phyloP scores from a whole-genome alignment of 441 rosid genomes.

The Adansonia madagascariensis region DNA sequence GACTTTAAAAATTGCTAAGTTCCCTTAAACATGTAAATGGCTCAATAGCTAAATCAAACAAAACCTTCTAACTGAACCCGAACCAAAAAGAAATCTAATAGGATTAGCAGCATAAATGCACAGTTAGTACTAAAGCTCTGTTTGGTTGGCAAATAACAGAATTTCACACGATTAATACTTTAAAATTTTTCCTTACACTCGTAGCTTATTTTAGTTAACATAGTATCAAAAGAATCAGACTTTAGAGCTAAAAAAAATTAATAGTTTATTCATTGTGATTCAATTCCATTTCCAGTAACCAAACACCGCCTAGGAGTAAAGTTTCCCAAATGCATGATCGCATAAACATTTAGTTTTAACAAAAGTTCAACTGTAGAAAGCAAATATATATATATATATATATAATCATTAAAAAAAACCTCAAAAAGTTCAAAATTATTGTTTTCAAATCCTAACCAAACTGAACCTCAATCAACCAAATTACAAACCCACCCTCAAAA shows the following conservation, averaged over 20 bases:
- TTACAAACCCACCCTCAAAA: constrained; percentile 17
- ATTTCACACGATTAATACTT: constrained; percentile 11
- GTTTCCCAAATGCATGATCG: constrained; percentile 35
- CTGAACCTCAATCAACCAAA: constrained; percentile 26
- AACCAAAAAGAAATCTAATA: constrained; percentile 15
- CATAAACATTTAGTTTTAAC: constrained; percentile 24
- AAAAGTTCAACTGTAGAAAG: constrained; percentile 1
- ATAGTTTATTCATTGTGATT: not conserved
- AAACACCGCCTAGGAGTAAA: constrained; percentile 30
- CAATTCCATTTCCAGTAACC: constrained; percentile 25
- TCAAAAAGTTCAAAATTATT: constrained; percentile 18
- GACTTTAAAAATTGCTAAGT: not conserved
- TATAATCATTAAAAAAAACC: constrained; percentile 9
- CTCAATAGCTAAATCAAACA: constrained; percentile 20
- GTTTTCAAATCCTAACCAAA: constrained; percentile 21
- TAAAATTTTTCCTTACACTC: not conserved
- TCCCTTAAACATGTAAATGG: not conserved
- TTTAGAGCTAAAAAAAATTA: constrained; percentile 10
- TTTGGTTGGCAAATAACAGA: constrained; percentile 19
- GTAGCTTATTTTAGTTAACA: constrained; percentile 9
- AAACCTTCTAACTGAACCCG: not conserved
- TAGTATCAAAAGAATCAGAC: constrained; percentile 9
- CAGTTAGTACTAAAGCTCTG: constrained; percentile 19
- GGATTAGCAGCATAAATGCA: constrained; percentile 18
- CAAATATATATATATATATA: not conserved